Conservation (phyloP, 2,329 filamentous ascomycete genomes). For the Blastomyces silverae region DNA sequence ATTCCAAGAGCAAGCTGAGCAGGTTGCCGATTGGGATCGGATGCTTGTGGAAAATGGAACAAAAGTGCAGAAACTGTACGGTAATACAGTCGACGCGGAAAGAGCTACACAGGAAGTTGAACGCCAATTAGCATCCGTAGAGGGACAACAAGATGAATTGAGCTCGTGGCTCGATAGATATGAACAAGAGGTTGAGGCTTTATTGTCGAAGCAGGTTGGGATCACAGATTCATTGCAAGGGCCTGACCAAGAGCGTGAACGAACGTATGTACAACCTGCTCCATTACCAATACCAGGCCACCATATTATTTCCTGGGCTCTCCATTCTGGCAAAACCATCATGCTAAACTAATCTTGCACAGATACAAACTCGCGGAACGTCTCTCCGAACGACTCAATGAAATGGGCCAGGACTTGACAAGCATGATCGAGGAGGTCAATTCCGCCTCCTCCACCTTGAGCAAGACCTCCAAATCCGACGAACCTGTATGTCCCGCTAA, state of each 20-base stretch:
- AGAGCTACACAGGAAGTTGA: constrained; percentile 90
- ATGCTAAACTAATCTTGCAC: constrained; percentile 13
- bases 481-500: constrained; percentile 61
- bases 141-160: constrained; percentile 87
- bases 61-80: constrained; percentile 89
- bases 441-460: constrained; percentile 77
- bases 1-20: constrained; percentile 82
- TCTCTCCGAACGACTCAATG: constrained; percentile 79
- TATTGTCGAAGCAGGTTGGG: constrained; percentile 75
- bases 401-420: constrained; percentile 84
- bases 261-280: constrained; percentile 56
- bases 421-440: constrained; percentile 99
- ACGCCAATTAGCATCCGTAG: constrained; percentile 78
- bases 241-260: constrained; percentile 90
- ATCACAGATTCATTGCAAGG: constrained; percentile 69
- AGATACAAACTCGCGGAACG: constrained; percentile 88
- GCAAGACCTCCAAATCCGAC: constrained; percentile 80
- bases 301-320: too few relatives aligned
- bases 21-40: constrained; percentile 85
- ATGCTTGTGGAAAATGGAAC: constrained; percentile 88
- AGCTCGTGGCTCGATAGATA: constrained; percentile 84
- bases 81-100: constrained; percentile 88
- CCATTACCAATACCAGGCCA: background rate
- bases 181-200: constrained; percentile 81
- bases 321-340: constrained; percentile 5